Evolutionary conservation across 176 grass and related monocot genomes (phyloP), one percentile per base, ranked within the genome.

Genomic region (Phragmites australis): DNA sequence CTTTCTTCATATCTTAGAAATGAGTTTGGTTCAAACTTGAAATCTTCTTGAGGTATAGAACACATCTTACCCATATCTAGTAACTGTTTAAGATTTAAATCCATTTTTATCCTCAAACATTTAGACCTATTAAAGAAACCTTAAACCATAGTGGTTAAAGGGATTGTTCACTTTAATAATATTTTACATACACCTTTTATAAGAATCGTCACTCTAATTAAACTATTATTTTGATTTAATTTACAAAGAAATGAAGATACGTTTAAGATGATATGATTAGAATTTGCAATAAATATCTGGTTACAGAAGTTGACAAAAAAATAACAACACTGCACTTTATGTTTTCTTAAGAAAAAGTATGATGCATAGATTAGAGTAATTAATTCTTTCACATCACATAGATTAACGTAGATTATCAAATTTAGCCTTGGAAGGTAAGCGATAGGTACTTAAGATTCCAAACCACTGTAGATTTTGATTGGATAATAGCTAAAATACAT

Each of bases 401-500:
- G 19, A 68, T 68, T 61, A 34, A 18, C 25, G 0, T 61, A 21
- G 4, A 45, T 64, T 42, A 74, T 63, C 4, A 1, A 25, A 16
- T 15, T 68, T 48, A 48, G 27, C 47, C 62, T 84, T 58, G 72
- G 49, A 62, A 58, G 27, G 27, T 12, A 27, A 41, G 23, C 17
- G 10, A 37, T 23, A 66, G 18, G 19, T 67, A 53, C 37, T 56
- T 49, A 43, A 62, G 75, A 79, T 85, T 63, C 75, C 46, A 54
- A 53, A 62, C 75, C 67, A 52, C 54, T 44, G 32, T 0, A n/a
- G 32, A 85, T 17, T 72, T 50, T 9, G 68, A 79, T 64, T 44
- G 10, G 18, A 79, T 79, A 63, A 71, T 42, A 71, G 19, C 44
- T 64, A 54, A 72, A 77, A 71, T 64, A 71, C 17, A 72, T 71